These are phyloP conservation scores for Saccharomyces pastorianus DNA, from an alignment of 1,139 yeast species.

Conservation along the genomic window DNA sequence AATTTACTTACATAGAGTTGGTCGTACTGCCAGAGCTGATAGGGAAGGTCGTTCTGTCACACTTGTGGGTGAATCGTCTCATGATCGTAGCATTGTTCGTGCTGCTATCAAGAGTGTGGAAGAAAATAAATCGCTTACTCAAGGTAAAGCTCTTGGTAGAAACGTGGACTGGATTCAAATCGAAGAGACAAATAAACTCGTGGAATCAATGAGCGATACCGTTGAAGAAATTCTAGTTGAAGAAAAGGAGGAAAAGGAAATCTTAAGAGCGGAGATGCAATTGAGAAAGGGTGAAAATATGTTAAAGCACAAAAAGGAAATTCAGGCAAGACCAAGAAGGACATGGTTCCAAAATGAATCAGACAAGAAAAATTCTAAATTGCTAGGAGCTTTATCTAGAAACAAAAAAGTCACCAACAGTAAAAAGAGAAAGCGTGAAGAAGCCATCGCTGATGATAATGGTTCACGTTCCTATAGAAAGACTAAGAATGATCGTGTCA, in stretches of 20 bases:
- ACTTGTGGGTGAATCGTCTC: conserved; percentile 82
- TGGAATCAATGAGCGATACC: conserved; percentile 50
- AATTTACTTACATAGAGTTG: conserved; percentile 90
- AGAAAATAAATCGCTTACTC: conserved; percentile 28
- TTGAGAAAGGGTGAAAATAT: conserved; percentile 76
- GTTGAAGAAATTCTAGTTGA: conserved; percentile 76
- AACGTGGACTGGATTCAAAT: conserved; percentile 81
- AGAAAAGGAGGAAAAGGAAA: conserved; percentile 81
- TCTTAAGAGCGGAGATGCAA: conserved; percentile 85
- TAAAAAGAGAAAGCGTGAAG: conserved; percentile 55
- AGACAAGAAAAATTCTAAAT: conserved; percentile 48
- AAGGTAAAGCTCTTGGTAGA: conserved; percentile 66
- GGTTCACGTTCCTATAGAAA: conserved; percentile 53
- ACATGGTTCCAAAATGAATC: conserved; percentile 88
- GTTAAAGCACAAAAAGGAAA: conserved; percentile 72
- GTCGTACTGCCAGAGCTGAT: conserved; percentile 99
- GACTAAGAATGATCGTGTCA: conserved; percentile 55
- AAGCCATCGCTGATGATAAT: conserved; percentile 36
- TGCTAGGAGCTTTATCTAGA: conserved; percentile 29
- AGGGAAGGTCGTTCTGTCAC: conserved; percentile 89
- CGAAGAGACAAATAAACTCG: conserved; percentile 53
- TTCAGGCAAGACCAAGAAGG: conserved; percentile 82
- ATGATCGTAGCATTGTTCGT: conserved; percentile 81
- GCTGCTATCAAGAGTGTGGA: conserved; percentile 68
- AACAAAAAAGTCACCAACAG: conserved; percentile 44